Evolutionary conservation across 1,284 basidiomycete genomes (phyloP).

Genomic region (Inonotus obliquus): DNA sequence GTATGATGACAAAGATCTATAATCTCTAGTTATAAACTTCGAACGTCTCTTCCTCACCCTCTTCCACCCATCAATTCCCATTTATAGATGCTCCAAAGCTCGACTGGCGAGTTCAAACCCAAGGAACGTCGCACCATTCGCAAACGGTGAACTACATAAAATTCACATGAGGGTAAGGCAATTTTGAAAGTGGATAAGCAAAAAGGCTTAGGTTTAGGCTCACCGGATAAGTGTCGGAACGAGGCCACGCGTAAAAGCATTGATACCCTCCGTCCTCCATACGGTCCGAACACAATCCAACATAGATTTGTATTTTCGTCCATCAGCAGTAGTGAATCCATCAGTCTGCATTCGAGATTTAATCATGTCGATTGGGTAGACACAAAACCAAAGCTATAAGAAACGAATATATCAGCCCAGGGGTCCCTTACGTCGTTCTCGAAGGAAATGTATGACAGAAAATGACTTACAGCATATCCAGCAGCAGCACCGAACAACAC

Average conservation of each 20-base stretch:
- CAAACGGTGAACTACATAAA: constrained; percentile 69
- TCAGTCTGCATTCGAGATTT: constrained; percentile 97
- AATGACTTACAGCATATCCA: constrained; percentile 68
- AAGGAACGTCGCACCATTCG: constrained; percentile 91
- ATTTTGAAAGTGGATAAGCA: constrained; percentile 7
- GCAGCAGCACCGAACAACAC: constrained; percentile 84
- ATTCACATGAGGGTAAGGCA: constrained; percentile 12
- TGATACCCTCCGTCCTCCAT: constrained; percentile 76
- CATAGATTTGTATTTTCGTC: constrained; percentile 78
- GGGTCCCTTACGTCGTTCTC: neutral
- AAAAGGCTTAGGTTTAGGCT: neutral
- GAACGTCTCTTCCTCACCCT: no score
- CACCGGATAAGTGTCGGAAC: constrained; percentile 88
- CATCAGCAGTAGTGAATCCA: constrained; percentile 67
- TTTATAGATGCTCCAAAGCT: constrained; percentile 15
- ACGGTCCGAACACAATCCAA: constrained; percentile 81
- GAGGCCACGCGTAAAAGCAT: constrained; percentile 87
- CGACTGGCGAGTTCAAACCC: constrained; percentile 87
- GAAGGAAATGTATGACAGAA: neutral
- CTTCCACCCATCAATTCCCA: no score
- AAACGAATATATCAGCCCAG: neutral
- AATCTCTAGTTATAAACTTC: no score
- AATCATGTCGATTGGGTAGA: constrained; percentile 93
- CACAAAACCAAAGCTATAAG: constrained; percentile 76
- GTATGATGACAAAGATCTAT: no score